Evolutionary conservation across 2,329 filamentous ascomycete genomes (phyloP), one percentile per base, ranked within the genome.

Genomic region (Oidium heveae): DNA sequence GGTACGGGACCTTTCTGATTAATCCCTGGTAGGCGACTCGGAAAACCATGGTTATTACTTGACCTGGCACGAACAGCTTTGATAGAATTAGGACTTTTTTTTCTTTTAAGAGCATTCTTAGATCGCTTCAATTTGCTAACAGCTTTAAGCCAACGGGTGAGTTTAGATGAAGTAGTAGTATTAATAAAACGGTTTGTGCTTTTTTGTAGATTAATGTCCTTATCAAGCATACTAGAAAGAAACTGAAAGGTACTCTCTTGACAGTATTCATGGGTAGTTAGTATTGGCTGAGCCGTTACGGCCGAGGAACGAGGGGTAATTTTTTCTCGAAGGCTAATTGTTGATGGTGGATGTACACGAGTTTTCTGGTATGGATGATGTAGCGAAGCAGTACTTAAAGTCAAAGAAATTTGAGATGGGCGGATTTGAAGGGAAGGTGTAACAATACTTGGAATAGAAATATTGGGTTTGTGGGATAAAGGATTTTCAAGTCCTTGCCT

Each of bases 381-480:
- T 57, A 77, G 63, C 22, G 61, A 62, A 57, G 24, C 24, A 28
- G 6, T 28, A 28, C 24, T 28, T 28, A 28, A 6, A 6, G 24
- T 28, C 6, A 28, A 28, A 28, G 24, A 28, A 56, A 91, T 74
- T 62, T 93, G 85, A 36, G 83, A 85, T 0, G 86, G 85, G 4
- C 84, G 77, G 1, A 75, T 74, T 61, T 82, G 80, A 4, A 93
- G 72, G 0, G 84, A 87, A 65, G 94, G 87, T 52, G 94, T 93
- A 64, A 95, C 89, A 65, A 94, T 81, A 1, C 86, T 87, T 0
- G 81, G 78, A 1, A 94, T 75, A 0, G 88, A 95, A 60, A 95
- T 76, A 57, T 95, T 80, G 18, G 86, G 94, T 65, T 95, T 88
- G 61, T 94, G 86, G 1, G 88, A 94, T 1, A 79, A 65, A 2